Conservation (phyloP, 2,329 filamentous ascomycete species). For the Fusarium devonianum region DNA sequence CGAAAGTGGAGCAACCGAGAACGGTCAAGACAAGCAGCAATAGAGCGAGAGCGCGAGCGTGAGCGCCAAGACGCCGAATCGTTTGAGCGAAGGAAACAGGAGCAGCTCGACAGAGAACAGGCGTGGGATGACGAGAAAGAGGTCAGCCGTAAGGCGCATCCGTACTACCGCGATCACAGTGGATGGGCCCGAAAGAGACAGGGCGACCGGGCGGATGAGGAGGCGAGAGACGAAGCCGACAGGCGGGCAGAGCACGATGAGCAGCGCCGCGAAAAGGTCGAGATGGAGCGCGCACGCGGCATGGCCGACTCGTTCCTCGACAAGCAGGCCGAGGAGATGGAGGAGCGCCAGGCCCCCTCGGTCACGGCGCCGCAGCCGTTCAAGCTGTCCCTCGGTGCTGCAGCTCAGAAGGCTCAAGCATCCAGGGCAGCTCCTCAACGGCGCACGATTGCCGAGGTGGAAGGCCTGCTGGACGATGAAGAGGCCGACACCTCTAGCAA, state of each 20-base stretch:
- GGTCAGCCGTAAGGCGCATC: conserved; percentile 71
- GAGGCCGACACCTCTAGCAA: conserved; percentile 77
- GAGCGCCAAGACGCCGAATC: conserved; percentile 78
- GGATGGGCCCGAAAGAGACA: conserved; percentile 85
- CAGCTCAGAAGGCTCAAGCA: conserved; percentile 74
- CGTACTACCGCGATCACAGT: conserved; percentile 88
- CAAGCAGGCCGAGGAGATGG: conserved; percentile 80
- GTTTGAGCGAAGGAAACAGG: conserved; percentile 70
- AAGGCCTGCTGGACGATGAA: conserved; percentile 93
- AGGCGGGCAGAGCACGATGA: conserved; percentile 81
- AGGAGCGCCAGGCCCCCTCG: conserved; percentile 51
- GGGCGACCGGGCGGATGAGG: conserved; percentile 75
- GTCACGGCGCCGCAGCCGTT: conserved; percentile 75
- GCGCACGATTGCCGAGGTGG: conserved; percentile 90
- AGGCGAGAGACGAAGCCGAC: conserved; percentile 81
- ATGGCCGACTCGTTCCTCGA: conserved; percentile 93
- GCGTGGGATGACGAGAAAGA: conserved; percentile 96
- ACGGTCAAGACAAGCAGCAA: conserved; percentile 79
- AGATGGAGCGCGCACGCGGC: conserved; percentile 79
- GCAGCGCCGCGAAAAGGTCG: conserved; percentile 69
- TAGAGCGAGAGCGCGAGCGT: conserved; percentile 83
- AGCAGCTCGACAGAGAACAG: conserved; percentile 67
- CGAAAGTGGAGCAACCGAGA: conserved; percentile 92
- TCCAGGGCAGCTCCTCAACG: conserved; percentile 65
- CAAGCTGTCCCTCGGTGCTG: conserved; percentile 91